Percentiles rank a stretch among this genome's conserved stretches.
phyloP scores from a whole-genome alignment of 306 rosid species.

The Prunus mongolica region DNA sequence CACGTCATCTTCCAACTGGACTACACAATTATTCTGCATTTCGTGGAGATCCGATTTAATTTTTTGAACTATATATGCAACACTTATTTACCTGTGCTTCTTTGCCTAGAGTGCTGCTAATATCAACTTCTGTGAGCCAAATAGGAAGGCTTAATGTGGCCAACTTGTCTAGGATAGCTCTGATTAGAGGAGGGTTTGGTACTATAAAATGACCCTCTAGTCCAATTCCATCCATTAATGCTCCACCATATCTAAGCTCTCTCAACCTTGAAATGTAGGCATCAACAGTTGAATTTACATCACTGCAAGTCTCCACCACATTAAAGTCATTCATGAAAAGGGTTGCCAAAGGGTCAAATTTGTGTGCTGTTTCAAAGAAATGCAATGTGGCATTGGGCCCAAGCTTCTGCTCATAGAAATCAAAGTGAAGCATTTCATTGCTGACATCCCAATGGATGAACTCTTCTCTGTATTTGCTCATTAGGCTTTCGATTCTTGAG shows the following conservation, averaged over 20 bases:
- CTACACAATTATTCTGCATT: too few species aligned
- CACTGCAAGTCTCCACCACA: slow-evolving; percentile 84
- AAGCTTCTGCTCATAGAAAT: slow-evolving; percentile 77
- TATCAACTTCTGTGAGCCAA: slow-evolving; percentile 91
- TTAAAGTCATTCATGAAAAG: slow-evolving; percentile 87
- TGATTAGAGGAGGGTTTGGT: slow-evolving; percentile 75
- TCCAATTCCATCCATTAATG: slow-evolving; percentile 85
- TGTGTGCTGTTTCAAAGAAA: slow-evolving; percentile 66
- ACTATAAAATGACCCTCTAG: slow-evolving; percentile 72
- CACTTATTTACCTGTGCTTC: slow-evolving; percentile 49
- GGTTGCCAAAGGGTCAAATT: slow-evolving; percentile 72
- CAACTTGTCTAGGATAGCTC: slow-evolving; percentile 79
- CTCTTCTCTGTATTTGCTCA: slow-evolving; percentile 69
- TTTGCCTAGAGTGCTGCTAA: slow-evolving; percentile 57
- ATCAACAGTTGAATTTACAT: slow-evolving; percentile 74
- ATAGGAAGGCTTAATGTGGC: slow-evolving; percentile 79
- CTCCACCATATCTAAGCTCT: slow-evolving; percentile 51
- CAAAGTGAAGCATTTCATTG: slow-evolving; percentile 95
- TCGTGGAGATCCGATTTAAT: too few species aligned
- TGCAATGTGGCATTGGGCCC: slow-evolving; percentile 63
- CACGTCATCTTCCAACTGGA: not conserved
- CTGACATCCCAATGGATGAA: slow-evolving; percentile 93
- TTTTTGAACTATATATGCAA: too few species aligned
- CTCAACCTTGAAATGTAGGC: slow-evolving; percentile 46
- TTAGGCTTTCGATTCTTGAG: slow-evolving; percentile 54